Evolutionary conservation across 2,329 filamentous ascomycete species (phyloP), one percentile per base, ranked within the genome.

Genomic region (Scedosporium dehoogii): DNA sequence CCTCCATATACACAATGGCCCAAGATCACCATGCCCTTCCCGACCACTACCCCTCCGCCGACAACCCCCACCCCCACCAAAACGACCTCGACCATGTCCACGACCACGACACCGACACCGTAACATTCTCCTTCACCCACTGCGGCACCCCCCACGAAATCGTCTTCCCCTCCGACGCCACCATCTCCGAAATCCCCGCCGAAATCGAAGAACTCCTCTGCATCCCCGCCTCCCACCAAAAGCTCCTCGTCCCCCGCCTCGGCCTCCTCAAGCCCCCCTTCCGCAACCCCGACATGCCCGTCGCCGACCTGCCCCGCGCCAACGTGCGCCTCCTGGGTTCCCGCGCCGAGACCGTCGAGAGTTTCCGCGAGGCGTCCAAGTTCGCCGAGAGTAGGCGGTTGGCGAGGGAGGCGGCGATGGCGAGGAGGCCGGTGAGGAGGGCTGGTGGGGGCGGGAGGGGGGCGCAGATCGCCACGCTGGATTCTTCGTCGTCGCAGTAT

Each of bases 171-270:
- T 67, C 73, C 14, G 74, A 77, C 64, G 77, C 79, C 18, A 83
- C 80, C 5, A 73, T 85, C 55, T 68, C 74, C 62, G 85, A 89
- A 68, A 81, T 91, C 44, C 86, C 85, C 55, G 71, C 78, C 59
- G 76, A 80, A 64, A 83, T 90, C 67, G 77, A 82, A 63, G 71
- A 75, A 53, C 71, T 74, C 3, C 79, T 90, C 61, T 80, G 78
- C 59, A 84, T 91, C 61, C 86, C 87, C 0, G 64, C 75, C 42
- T 71, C 77, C 9, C 85, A 90, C 72, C 87, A 90, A 69, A 91
- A 91, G 71, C 80, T 89, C 70, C 79, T 90, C 66, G 79, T 85
- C 14, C 80, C 86, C 4, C 60, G 60, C 46, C 60, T 62, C 12
- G 60, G 60, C 51, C 60, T 62, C 51, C 60, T 62, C 18, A 62